Evolutionary conservation across 495 filamentous ascomycete species (phyloP), one percentile per base, ranked within the genome.

Genomic region (Friedmanniomyces endolithicus): DNA sequence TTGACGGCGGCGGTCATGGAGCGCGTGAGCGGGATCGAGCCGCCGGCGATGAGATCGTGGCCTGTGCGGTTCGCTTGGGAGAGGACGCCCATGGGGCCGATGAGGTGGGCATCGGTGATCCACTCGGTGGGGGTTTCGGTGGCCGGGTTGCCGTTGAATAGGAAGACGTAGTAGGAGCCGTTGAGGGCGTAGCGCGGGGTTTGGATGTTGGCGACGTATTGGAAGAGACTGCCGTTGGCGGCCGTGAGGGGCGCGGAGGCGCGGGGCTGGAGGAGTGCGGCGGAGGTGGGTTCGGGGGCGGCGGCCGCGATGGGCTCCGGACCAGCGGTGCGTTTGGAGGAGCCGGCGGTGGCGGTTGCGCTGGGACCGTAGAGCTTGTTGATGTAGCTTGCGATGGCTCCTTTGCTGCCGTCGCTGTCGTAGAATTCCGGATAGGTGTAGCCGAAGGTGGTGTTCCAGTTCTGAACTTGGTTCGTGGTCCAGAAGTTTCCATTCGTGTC

Each of bases 141-240:
- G 2, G 33, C 24, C 7, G 63, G 63, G 1, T 40, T 22, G 41
- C 54, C 54, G 55, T 61, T 24, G 61, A 65, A 63, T 40, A 65
- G 43, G 58, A 34, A 63, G 52, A 65, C 57, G 49, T 52, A 54
- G 60, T 60, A 62, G 25, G 60, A 60, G 45, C 63, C 63, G 57
- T 55, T 53, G 34, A 65, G 61, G 11, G 60, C 57, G 55, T 61
- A 63, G 47, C 60, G 63, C 1, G 53, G 31, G n/a, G 59, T 56
- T n/a, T 56, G 40, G 54, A 65, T 63, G 56, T 65, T 65, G 41
- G 63, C 63, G 43, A 60, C 59, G 57, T 65, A 65, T 31, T 65
- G 59, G 57, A 48, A 64, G 19, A 56, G 48, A 39, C 44, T 51
- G 54, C 61, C 61, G 49, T 64, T 64, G 4, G 19, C 23, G n/a